A percentile compares a stretch with the other conserved stretches of the same genome.
Evolutionary conservation across 1,139 yeast species (phyloP).

Genomic region (Pichia sp.): DNA sequence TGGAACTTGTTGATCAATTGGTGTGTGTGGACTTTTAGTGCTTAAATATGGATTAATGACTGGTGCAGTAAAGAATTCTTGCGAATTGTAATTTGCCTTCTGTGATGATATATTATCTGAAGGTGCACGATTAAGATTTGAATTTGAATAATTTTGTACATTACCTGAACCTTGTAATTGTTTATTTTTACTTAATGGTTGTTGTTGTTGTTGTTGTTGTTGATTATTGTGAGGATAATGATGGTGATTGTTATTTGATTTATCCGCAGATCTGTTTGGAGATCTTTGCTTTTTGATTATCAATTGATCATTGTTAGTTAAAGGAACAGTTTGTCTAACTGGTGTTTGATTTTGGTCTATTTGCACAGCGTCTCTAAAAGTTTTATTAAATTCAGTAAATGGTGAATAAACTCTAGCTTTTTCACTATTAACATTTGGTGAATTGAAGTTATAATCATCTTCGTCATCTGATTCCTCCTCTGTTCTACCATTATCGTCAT

Average conservation of each 20-base stretch:
- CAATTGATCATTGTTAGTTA: background rate
- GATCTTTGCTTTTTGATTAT: slow-evolving; percentile 20
- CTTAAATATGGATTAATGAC: slow-evolving; percentile 12
- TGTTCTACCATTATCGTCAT: background rate
- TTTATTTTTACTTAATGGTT: slow-evolving; percentile 1
- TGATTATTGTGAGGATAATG: too few species aligned
- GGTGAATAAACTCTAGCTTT: slow-evolving; percentile 33
- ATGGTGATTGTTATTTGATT: too few species aligned
- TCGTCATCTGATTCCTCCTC: slow-evolving; percentile 12
- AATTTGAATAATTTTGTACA: background rate
- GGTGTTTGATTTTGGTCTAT: slow-evolving; percentile 8
- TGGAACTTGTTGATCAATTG: slow-evolving; percentile 15
- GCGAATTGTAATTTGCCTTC: slow-evolving; percentile 1
- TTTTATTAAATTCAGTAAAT: slow-evolving; percentile 46
- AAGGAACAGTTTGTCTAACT: background rate
- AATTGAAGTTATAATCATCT: slow-evolving; percentile 11
- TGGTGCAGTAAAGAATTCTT: slow-evolving; percentile 6
- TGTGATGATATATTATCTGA: slow-evolving; percentile 4
- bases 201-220: too few species aligned
- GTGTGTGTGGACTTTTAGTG: slow-evolving; percentile 12
- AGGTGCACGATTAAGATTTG: slow-evolving; percentile 2
- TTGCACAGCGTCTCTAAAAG: slow-evolving; percentile 33
- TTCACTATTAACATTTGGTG: slow-evolving; percentile 7
- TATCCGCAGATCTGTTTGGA: too few species aligned
- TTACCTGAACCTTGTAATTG: background rate